Base-by-base conservation (phyloP, 805 yeast species). In the Ogataea trehaloabstinens region DNA sequence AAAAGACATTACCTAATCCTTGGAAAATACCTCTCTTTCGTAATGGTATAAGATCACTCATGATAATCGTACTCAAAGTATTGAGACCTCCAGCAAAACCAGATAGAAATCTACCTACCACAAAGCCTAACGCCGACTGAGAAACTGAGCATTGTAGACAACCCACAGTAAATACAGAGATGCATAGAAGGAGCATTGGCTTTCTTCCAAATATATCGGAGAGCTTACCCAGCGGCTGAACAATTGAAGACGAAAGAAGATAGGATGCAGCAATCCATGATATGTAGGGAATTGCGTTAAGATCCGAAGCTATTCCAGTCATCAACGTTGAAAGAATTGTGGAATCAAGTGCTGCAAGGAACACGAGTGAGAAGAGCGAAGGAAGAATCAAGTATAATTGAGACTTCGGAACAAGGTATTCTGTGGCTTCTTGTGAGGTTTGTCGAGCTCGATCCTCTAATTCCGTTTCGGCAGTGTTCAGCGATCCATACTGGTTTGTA, bases 71-170 rank as follows among this genome's bases (percentile, higher is more conserved):
- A 29, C 85, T 75, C 46, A 88, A 65, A 0, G 93, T 75, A 41
- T 83, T 80, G 53, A 88, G 73, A 1, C 96, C 96, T n/a, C 95
- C 95, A 10, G 96, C 96, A 47, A 85, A 73, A 6, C 97, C 97
- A 24, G 95, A 79, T 36, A 89, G 67, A 45, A 87, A 81, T 49
- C 89, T 63, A 5, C 83, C 74, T 20, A 64, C 35, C 6, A 81
- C 75, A 46, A 83, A 66, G 38, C 68, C 48, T 31, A 64, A 47
- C 11, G 80, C 70, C 11, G 73, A 62, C 32, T 65, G 61, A 1
- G 82, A 72, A 1, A 69, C 25, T 4, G 75, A 79, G 55, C 86
- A 80, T 34, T 79, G 68, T 10, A 74, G 51, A 46, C 78, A 71
- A 5, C 81, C 90, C 2, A 78, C 28, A 2, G 76, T 72, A 53